Conservation (phyloP, 768 basidiomycete genomes). For the Leccinellum rugosiceps region DNA sequence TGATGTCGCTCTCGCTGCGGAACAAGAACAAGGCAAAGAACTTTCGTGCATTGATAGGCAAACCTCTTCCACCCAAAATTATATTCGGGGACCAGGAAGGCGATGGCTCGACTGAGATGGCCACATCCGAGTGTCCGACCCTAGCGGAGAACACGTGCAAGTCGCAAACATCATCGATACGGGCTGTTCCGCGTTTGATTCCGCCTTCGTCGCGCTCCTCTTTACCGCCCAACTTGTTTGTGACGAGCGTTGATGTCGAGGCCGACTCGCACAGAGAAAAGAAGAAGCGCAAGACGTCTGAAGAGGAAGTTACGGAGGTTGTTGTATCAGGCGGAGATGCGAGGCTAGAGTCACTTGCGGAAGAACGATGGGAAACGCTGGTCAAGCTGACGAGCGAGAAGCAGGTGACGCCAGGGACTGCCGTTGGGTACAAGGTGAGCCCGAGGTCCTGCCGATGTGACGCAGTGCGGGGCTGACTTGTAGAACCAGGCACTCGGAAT, state of each 20-base stretch:
- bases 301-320: conserved; percentile 30
- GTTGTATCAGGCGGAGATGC: not conserved
- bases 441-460: not conserved
- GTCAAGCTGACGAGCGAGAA: conserved; percentile 20
- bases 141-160: no score
- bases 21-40: conserved; percentile 78
- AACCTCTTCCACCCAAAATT: conserved; percentile 48
- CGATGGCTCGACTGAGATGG: not conserved
- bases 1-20: conserved; percentile 48
- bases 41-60: conserved; percentile 52
- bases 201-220: conserved; percentile 62
- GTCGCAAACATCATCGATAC: not conserved
- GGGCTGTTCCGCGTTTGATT: conserved; percentile 38
- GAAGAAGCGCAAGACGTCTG: conserved; percentile 33
- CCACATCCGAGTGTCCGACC: not conserved
- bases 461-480: not conserved
- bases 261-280: conserved; percentile 35
- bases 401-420: conserved; percentile 31
- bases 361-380: conserved; percentile 20
- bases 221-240: conserved; percentile 61
- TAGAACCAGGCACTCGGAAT: conserved; percentile 51
- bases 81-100: conserved; percentile 39
- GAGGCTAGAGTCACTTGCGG: conserved; percentile 10
- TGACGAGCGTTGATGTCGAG: conserved; percentile 72
- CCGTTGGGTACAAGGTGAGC: conserved; percentile 50